phyloP scores from a whole-genome alignment of 1,284 basidiomycete species.

The Cutaneotrichosporon mucoides region DNA sequence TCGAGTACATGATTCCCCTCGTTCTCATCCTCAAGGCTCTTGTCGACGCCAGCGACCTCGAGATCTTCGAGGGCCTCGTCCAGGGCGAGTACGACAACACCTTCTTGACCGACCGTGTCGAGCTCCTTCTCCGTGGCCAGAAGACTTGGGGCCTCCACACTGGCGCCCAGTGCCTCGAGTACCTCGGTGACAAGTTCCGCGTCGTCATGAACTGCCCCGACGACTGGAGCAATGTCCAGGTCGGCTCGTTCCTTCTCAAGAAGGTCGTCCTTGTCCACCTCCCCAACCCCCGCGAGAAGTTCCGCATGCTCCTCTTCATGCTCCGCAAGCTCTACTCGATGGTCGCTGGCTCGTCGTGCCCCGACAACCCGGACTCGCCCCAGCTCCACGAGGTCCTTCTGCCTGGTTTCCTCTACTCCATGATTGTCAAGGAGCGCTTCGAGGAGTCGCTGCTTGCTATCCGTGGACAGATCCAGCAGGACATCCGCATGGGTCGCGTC shows the following conservation, averaged over 20 bases:
- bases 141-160: conserved; percentile 87
- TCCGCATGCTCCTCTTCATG: conserved; percentile 98
- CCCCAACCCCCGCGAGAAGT: conserved; percentile 87
- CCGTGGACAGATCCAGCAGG: conserved; percentile 66
- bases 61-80: conserved; percentile 95
- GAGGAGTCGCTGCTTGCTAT: conserved; percentile 83
- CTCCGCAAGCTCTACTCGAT: conserved; percentile 90
- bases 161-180: conserved; percentile 89
- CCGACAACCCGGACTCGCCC: conserved; percentile 97
- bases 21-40: conserved; percentile 96
- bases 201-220: conserved; percentile 88
- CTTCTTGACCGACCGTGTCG: conserved; percentile 95
- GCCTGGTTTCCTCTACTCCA: conserved; percentile 87
- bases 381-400: conserved; percentile 98
- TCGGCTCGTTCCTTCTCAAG: conserved; percentile 79
- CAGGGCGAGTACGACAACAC: conserved; percentile 98
- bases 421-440: conserved; percentile 97
- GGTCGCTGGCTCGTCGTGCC: conserved; percentile 84
- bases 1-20: conserved; percentile 98
- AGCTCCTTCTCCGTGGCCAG: conserved; percentile 94
- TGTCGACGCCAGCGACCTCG: conserved; percentile 89
- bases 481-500: conserved; percentile 68
- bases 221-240: conserved; percentile 80
- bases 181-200: conserved; percentile 96
- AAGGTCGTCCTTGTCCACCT: conserved; percentile 90